Evolutionary conservation across 768 basidiomycete species (phyloP), one percentile per base, ranked within the genome.

Genomic region (Tremella mesenterica): DNA sequence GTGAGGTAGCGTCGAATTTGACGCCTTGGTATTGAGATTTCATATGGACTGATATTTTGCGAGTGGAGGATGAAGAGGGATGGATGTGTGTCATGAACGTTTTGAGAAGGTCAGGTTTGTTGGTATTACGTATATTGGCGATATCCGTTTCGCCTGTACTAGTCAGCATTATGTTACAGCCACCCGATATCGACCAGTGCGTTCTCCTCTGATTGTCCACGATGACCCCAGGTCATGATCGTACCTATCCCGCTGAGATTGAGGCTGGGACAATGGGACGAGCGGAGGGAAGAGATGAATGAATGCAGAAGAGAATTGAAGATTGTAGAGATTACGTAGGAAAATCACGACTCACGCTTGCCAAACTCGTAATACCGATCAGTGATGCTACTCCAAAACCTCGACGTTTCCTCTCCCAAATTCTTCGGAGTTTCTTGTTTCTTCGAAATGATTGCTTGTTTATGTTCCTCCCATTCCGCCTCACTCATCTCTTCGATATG

Each of bases 371-470:
- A 81, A 61, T 85, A 88, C 3, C 90, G 86, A 21, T 79, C 81
- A 57, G 81, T 81, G 57, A 97, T 82, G 46, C 86, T 81, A 16
- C 66, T 60, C 77, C 85, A 83, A 65, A 83, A 88, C 57, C 78
- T 76, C 43, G 57, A 56, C 25, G 61, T 72, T 75, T 99, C 95
- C 66, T 93, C 86, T 7, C 76, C 76, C 45, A 97, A 73, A 70
- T 95, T 96, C 79, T 97, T 96, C 63, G 83, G 78, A 30, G 81
- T 84, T 69, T 97, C 91, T 53, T 81, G 75, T 83, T 86, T 87
- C 64, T 83, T 85, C 68, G 82, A 82, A 70, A 85, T 81, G 56
- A 97, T 72, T 20, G 86, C 81, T 36, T 71, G 75, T 73, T 84
- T 85, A 68, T 96, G 88, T 62, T 85, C 83, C 20, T 78, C 74